Evolutionary conservation across 2,329 filamentous ascomycete genomes (phyloP).

Genomic region (Xylariales sp.): DNA sequence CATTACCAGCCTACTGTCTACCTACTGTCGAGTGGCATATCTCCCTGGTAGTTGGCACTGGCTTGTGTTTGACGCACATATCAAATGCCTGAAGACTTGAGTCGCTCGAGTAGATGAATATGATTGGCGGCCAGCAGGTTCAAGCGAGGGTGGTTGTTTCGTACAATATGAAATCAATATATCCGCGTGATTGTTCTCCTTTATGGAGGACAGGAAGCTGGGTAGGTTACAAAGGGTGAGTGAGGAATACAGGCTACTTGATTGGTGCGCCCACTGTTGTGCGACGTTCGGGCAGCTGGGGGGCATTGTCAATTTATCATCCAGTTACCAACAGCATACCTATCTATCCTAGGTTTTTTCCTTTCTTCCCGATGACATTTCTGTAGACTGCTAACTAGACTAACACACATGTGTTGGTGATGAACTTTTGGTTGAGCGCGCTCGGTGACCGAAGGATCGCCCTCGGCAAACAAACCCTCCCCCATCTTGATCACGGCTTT

Average conservation of each 20-base stretch:
- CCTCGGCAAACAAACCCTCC: slow-evolving; percentile 16
- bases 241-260: slow-evolving; percentile 23
- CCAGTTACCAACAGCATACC: slow-evolving; percentile 3
- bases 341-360: neutral
- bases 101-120: neutral
- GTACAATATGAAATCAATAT: slow-evolving; percentile 7
- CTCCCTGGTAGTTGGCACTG: neutral
- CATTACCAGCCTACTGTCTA: neutral
- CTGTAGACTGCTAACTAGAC: neutral
- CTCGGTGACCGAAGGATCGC: slow-evolving; percentile 29
- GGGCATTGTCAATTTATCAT: slow-evolving; percentile 6
- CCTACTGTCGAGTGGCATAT: neutral
- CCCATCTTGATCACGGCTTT: slow-evolving; percentile 21
- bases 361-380: slow-evolving; percentile 6
- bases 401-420: slow-evolving; percentile 14
- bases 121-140: slow-evolving; percentile 10
- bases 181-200: slow-evolving; percentile 13
- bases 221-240: slow-evolving; percentile 22
- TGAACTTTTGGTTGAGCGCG: slow-evolving; percentile 9
- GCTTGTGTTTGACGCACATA: neutral
- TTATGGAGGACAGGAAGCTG: neutral
- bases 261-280: slow-evolving; percentile 37
- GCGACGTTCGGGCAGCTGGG: slow-evolving; percentile 20
- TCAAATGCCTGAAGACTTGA: neutral
- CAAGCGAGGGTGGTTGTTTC: neutral